phyloP scores from a whole-genome alignment of 108 stramenopile species.

The Skeletonema menzelii region DNA sequence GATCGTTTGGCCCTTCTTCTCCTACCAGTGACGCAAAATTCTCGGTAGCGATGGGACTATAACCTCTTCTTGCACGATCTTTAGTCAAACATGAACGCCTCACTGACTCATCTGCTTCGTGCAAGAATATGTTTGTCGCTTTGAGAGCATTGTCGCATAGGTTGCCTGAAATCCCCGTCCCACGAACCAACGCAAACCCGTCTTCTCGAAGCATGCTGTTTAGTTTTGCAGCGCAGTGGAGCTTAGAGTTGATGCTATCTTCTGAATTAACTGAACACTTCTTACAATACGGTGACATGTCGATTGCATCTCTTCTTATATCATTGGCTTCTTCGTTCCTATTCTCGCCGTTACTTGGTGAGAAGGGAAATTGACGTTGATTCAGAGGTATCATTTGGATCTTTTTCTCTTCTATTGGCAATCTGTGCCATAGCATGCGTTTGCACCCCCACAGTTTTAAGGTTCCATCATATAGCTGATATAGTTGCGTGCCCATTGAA shows the following conservation, averaged over 20 bases:
- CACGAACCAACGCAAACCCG: conserved; percentile 62
- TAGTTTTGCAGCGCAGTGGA: conserved; percentile 36
- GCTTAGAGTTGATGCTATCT: conserved; percentile 2
- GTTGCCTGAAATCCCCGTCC: conserved; percentile 27
- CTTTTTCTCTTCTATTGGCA: conserved; percentile 59
- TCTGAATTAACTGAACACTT: neutral
- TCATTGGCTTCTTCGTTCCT: conserved; percentile 1
- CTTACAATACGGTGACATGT: conserved; percentile 55
- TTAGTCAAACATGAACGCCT: conserved; percentile 63
- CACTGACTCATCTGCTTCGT: conserved; percentile 66
- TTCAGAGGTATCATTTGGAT: conserved; percentile 57
- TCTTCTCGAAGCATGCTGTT: conserved; percentile 41
- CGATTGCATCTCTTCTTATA: conserved; percentile 31
- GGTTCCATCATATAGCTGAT: conserved; percentile 87
- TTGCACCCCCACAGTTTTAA: conserved; percentile 76
- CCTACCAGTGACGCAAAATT: conserved; percentile 76
- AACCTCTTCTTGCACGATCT: conserved; percentile 75
- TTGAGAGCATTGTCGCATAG: conserved; percentile 57
- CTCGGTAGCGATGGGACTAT: conserved; percentile 68
- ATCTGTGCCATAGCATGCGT: conserved; percentile 77
- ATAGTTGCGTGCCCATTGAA: conserved; percentile 74
- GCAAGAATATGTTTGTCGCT: conserved; percentile 53
- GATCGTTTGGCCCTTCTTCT: conserved; percentile 66
- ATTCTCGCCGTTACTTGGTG: conserved; percentile 30
- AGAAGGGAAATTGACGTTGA: conserved; percentile 72